Evolutionary conservation across 1,284 basidiomycete genomes (phyloP).

Genomic region (Irpex lacteus): DNA sequence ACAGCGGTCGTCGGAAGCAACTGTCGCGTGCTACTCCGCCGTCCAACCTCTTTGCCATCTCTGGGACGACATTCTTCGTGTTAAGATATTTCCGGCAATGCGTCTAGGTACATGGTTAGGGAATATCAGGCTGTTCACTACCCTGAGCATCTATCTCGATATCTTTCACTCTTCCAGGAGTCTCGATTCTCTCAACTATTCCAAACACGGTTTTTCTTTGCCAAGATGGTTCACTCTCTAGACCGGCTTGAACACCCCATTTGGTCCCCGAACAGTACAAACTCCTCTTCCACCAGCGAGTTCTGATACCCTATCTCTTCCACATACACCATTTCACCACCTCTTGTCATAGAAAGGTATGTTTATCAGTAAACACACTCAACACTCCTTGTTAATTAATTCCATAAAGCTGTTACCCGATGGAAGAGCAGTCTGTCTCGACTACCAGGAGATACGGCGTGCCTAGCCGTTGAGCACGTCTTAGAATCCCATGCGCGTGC

Average conservation of each 20-base stretch:
- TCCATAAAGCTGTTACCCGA: no score
- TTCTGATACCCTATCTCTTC: background rate
- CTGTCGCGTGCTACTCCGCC: background rate
- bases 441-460: no score
- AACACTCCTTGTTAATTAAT: no score
- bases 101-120: background rate
- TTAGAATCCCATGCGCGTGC: no score
- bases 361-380: background rate
- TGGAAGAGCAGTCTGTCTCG: no score
- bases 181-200: no score
- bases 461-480: no score
- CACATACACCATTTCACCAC: background rate
- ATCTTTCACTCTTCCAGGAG: background rate
- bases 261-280: background rate
- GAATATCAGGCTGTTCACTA: background rate
- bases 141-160: background rate
- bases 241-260: background rate
- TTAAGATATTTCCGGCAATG: slow-evolving; percentile 1
- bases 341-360: background rate
- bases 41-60: background rate
- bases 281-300: background rate
- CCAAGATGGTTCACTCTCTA: background rate
- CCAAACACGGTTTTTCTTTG: no score
- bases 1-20: background rate
- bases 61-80: background rate